Base-by-base conservation (phyloP, 371 early-diverging fungal species). In the Saksenaea vasiformis region DNA sequence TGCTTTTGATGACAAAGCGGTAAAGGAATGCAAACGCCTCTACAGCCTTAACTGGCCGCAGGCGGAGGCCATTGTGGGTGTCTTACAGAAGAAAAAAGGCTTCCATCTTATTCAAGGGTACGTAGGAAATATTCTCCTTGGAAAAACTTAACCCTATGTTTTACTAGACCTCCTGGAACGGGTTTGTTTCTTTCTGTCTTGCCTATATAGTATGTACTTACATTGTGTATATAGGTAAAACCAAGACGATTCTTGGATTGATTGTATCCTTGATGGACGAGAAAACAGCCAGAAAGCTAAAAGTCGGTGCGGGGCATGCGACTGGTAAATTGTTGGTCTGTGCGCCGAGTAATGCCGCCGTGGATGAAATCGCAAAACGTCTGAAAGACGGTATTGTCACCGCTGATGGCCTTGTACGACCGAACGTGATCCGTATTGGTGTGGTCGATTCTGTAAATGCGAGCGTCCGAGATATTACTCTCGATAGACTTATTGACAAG, bases 271-370 rank as follows among this genome's bases (percentile, higher is more conserved):
- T 95, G 1, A 67, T 93, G 8, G 75, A 80, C n/a, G 74, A 84
- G 27, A 74, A 78, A 22, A 34, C 66, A 44, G 62, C 31, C 11
- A 64, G 62, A n/a, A 47, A n/a, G 39, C 58, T 24, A 13, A 39
- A 34, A 5, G 31, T 53, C 3, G 56, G 39, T 13, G n/a, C 51
- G 7, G 10, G 19, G 0, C 10, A 47, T 10, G 27, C 56, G 5
- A 19, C 64, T 60, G 54, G 83, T 28, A 86, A 90, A 60, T 74
- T 99, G 11, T 74, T 99, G 1, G 90, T 97, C 8, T 97, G 98
- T 70, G 98, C 99, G 4, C 99, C 99, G 0, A 92, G 92, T 66
- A 99, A 99, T 72, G 98, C 98, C 0, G 99, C 98, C 0, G 94
- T 96, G 31, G 99, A 99, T 70, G 98, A 98, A 78, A 91, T 98